Evolutionary conservation across 2,329 filamentous ascomycete genomes (phyloP).

Genomic region (Zymoseptoria tritici): DNA sequence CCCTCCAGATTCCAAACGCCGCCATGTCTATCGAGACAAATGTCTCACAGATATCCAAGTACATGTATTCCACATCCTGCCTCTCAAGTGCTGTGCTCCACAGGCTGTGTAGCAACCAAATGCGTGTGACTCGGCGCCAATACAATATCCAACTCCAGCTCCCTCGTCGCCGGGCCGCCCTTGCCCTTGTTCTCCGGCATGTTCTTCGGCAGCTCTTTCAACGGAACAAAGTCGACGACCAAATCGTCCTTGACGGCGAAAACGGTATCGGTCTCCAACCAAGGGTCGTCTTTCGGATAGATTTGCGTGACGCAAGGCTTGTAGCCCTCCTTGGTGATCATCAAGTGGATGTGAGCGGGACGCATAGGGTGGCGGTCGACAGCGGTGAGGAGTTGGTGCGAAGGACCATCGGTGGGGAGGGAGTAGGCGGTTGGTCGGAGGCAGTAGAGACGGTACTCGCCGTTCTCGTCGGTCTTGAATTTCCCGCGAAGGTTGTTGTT

Average conservation of each 20-base stretch:
- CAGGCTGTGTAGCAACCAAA: neutral
- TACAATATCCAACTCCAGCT: conserved; percentile 56
- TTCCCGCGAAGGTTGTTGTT: conserved; percentile 72
- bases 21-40: neutral
- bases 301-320: conserved; percentile 21
- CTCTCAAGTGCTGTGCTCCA: neutral
- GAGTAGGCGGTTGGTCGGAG: conserved; percentile 67
- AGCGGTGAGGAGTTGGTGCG: conserved; percentile 45
- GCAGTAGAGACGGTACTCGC: conserved; percentile 68
- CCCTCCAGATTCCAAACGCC: neutral
- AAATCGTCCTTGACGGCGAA: conserved; percentile 57
- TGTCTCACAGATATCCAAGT: neutral
- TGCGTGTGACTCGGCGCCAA: conserved; percentile 38
- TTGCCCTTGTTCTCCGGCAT: conserved; percentile 33
- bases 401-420: conserved; percentile 57
- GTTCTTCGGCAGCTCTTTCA: conserved; percentile 44
- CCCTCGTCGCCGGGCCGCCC: conserved; percentile 28
- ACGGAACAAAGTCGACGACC: conserved; percentile 50
- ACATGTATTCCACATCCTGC: neutral
- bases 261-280: conserved; percentile 52
- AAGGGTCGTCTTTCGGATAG: conserved; percentile 52
- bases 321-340: conserved; percentile 16
- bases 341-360: conserved; percentile 52
- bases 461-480: conserved; percentile 63
- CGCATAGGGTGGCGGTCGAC: conserved; percentile 54